A percentile compares a stretch with the other conserved stretches of the same genome.
Evolutionary conservation across 139 green algal genomes (phyloP).

Genomic region (Coelastrella sp.): DNA sequence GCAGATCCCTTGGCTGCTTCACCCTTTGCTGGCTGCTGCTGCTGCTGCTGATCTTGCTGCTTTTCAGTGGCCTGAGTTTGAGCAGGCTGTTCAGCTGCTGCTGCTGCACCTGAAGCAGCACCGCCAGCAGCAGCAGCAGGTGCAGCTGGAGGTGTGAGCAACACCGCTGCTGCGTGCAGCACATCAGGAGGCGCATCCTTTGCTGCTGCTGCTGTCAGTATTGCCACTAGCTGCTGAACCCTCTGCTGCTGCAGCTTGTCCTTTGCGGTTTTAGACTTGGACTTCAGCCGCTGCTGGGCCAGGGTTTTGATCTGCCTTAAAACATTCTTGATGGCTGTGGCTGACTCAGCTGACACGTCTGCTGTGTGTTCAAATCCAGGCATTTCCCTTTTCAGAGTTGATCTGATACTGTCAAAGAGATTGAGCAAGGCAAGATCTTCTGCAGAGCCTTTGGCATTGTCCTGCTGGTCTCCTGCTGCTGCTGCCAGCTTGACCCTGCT

Average conservation of each 20-base stretch:
- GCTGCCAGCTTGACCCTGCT: neutral
- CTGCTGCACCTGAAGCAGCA: neutral
- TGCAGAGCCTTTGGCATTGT: too few relatives aligned
- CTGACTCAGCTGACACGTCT: neutral
- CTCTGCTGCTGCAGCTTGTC: neutral
- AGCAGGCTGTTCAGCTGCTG: neutral
- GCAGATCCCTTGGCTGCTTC: too few relatives aligned
- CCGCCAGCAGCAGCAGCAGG: neutral
- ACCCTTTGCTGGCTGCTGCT: too few relatives aligned
- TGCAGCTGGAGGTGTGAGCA: neutral
- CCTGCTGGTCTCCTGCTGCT: neutral
- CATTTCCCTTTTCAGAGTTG: neutral
- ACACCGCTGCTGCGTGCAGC: neutral
- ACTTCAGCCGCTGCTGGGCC: neutral
- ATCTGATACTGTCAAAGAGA: neutral
- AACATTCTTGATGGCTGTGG: neutral
- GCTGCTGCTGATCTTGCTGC: neutral
- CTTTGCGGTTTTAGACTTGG: neutral
- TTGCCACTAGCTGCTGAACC: neutral
- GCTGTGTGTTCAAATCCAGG: neutral
- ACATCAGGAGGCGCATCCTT: neutral
- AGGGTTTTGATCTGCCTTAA: neutral
- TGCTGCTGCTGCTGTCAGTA: conserved; percentile 2
- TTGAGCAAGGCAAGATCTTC: neutral
- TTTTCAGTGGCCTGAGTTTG: too few relatives aligned